Evolutionary conservation across 2,329 filamentous ascomycete species (phyloP).

Genomic region (Scedosporium aurantiacum): DNA sequence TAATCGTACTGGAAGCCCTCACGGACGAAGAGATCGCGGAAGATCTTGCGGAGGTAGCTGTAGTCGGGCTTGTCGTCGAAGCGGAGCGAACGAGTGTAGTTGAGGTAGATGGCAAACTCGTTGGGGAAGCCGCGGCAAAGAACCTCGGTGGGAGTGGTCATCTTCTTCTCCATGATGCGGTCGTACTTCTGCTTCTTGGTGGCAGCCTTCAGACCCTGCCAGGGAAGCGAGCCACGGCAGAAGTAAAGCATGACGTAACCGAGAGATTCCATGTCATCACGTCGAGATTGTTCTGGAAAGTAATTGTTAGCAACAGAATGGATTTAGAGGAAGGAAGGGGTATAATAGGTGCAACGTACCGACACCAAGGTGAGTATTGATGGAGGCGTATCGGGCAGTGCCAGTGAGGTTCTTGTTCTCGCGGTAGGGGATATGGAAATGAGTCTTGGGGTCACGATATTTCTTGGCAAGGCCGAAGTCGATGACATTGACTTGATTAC

Average conservation of each 20-base stretch:
- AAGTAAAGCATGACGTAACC: slow-evolving; percentile 99
- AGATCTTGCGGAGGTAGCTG: slow-evolving; percentile 99
- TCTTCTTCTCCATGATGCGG: slow-evolving; percentile 99
- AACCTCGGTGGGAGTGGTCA: slow-evolving; percentile 97
- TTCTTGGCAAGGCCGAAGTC: slow-evolving; percentile 99
- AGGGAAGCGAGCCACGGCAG: slow-evolving; percentile 95
- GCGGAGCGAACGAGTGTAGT: slow-evolving; percentile 96
- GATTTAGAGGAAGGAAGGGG: slow-evolving; percentile 1
- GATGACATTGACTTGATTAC: slow-evolving; percentile 98
- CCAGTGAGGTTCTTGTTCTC: slow-evolving; percentile 99
- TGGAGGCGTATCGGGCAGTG: slow-evolving; percentile 95
- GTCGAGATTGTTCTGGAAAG: slow-evolving; percentile 74
- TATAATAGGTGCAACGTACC: slow-evolving; percentile 39
- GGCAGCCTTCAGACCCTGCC: slow-evolving; percentile 96
- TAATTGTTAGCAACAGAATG: neutral
- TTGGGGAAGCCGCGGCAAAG: slow-evolving; percentile 98
- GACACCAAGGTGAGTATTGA: slow-evolving; percentile 97
- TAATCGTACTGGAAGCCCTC: slow-evolving; percentile 99
- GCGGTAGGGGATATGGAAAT: slow-evolving; percentile 98
- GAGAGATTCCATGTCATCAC: slow-evolving; percentile 98
- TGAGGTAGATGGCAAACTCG: slow-evolving; percentile 98
- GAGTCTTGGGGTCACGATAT: slow-evolving; percentile 98
- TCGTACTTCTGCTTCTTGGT: slow-evolving; percentile 99
- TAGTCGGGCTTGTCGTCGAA: slow-evolving; percentile 99
- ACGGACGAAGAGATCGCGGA: slow-evolving; percentile 96